Evolutionary conservation across 108 stramenopile genomes (phyloP), one percentile per base, ranked within the genome.

Genomic region (Fragilaria crotonensis): DNA sequence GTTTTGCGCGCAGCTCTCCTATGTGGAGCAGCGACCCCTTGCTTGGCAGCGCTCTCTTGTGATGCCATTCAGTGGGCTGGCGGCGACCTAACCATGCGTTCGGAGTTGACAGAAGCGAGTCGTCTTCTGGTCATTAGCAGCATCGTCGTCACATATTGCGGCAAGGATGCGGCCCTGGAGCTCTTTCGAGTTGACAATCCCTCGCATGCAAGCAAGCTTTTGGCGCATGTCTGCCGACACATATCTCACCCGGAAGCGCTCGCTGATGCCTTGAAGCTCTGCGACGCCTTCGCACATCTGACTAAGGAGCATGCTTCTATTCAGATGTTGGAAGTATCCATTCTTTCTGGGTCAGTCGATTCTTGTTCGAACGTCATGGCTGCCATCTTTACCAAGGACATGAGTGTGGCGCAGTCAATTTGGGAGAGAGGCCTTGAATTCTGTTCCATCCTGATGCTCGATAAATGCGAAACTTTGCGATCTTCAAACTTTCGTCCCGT

Each of bases 171-270:
- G 23, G 85, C 87, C 0, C 69, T 76, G 36, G 84, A 89, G 52
- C 74, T 87, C 27, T 93, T 93, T 54, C 73, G 85, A 48, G 85
- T 89, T 18, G 80, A 84, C 29, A 84, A 93, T 60, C 77, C 84
- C 19, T 60, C 66, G 1, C 90, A 93, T 64, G 79, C 76, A 19
- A 60, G 71, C 25, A 59, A 81, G 14, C 73, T 93, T 46, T 48
- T 89, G 29, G 59, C 80, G 25, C 85, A 80, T 61, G 66, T 93
- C 7, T 76, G 77, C 4, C 76, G 73, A 9, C 76, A 87, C 45
- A 60, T 83, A 44, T 53, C 76, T 30, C 49, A 61, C 23, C 52
- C 67, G 29, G 59, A 72, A 18, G 76, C 81, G 18, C 57, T 89
- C 30, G 18, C 44, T 0, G 90, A 93, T 62, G 52, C 71, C 3